These are phyloP conservation scores for Hippophae rhamnoides DNA, from an alignment of 306 rosid species.

Conservation along the genomic window DNA sequence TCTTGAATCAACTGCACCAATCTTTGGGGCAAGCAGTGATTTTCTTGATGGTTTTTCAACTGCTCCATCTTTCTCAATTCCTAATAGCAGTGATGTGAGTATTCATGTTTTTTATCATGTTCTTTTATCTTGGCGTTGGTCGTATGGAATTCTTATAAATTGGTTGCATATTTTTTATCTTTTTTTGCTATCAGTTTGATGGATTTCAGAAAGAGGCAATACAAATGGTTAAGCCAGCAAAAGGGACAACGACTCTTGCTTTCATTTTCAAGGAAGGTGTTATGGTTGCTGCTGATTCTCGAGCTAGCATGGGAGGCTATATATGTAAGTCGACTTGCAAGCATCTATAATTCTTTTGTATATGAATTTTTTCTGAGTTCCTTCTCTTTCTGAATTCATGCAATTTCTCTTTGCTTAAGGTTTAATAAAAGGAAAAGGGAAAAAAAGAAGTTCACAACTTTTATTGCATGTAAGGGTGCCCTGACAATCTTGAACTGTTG, in stretches of 20 bases:
- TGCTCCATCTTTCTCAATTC: conserved; percentile 68
- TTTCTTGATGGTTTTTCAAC: conserved; percentile 43
- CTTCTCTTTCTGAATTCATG: neutral
- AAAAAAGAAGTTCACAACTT: neutral
- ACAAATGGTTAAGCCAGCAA: conserved; percentile 95
- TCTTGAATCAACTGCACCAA: conserved; percentile 46
- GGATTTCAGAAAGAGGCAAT: conserved; percentile 77
- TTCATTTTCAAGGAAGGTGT: conserved; percentile 94
- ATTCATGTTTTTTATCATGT: neutral
- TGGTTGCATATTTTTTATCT: neutral
- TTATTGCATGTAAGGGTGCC: neutral
- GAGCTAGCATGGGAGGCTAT: conserved; percentile 99
- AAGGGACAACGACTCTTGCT: conserved; percentile 95
- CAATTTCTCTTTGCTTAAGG: no score
- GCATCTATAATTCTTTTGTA: neutral
- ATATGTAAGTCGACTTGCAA: conserved; percentile 47
- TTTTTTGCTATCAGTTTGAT: conserved; percentile 55
- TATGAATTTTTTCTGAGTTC: neutral
- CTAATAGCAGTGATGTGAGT: conserved; percentile 54
- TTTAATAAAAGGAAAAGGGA: no score
- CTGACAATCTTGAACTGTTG: neutral
- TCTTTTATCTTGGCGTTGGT: neutral
- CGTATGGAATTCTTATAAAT: neutral
- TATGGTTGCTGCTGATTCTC: conserved; percentile 97
- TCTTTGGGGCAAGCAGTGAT: conserved; percentile 31